phyloP scores from a whole-genome alignment of 176 grass and related monocot genomes.

The Phoenix dactylifera region DNA sequence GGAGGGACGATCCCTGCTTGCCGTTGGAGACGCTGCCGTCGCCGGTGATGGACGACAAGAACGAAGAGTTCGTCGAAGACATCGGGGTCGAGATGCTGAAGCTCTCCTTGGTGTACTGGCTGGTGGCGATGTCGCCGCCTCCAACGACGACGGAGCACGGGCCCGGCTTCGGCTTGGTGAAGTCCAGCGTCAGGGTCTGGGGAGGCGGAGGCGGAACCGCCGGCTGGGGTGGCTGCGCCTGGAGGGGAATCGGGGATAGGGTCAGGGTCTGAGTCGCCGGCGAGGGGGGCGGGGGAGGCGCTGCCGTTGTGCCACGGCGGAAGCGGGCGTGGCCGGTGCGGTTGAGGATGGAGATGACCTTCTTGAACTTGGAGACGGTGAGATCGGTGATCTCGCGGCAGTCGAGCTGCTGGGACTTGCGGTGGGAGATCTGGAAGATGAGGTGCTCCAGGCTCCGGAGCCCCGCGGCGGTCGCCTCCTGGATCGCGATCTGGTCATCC shows the following conservation, averaged over 20 bases:
- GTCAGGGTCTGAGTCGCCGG: background rate
- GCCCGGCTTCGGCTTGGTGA: background rate
- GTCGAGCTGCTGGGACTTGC: no score
- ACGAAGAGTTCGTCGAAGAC: conserved; percentile 14
- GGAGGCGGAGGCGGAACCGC: background rate
- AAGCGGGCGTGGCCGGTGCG: conserved; percentile 20
- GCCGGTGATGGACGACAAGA: conserved; percentile 15
- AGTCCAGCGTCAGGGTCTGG: conserved; percentile 4
- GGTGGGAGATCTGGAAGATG: no score
- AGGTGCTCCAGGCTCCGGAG: no score
- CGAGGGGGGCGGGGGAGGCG: background rate
- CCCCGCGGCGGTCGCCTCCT: no score
- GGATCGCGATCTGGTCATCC: no score
- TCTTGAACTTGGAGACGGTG: conserved; percentile 21
- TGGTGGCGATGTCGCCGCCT: background rate
- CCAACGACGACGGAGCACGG: no score
- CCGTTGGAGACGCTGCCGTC: conserved; percentile 17
- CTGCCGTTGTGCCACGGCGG: conserved; percentile 1
- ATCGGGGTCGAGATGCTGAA: conserved; percentile 14
- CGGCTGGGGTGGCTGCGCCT: background rate
- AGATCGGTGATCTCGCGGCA: conserved; percentile 10
- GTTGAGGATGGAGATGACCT: conserved; percentile 20
- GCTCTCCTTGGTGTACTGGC: conserved; percentile 3
- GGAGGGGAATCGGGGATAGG: background rate
- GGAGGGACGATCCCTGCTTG: background rate